phyloP scores from a whole-genome alignment of 352 stramenopile genomes.

The Aphanomyces invadans region DNA sequence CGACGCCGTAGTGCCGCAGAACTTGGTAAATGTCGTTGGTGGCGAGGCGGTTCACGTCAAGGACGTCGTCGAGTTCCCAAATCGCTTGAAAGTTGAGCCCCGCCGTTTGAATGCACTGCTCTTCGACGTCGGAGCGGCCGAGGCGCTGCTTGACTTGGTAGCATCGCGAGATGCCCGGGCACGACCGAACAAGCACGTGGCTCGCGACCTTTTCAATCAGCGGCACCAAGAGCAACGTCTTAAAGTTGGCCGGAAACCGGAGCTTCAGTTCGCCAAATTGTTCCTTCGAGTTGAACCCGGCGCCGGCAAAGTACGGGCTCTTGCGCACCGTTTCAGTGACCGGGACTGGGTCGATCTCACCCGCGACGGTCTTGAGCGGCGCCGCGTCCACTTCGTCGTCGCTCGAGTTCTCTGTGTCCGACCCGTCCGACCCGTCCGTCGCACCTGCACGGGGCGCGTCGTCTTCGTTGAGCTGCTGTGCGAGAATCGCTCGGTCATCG shows the following conservation, averaged over 20 bases:
- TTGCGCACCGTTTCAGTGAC: slow-evolving; percentile 72
- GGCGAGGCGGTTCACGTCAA: slow-evolving; percentile 92
- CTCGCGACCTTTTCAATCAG: slow-evolving; percentile 80
- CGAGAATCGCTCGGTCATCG: slow-evolving; percentile 85
- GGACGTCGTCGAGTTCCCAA: slow-evolving; percentile 87
- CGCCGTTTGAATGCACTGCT: slow-evolving; percentile 87
- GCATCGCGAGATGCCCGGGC: slow-evolving; percentile 80
- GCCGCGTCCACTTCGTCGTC: slow-evolving; percentile 38
- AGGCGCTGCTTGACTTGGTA: slow-evolving; percentile 86
- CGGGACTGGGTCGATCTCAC: slow-evolving; percentile 64
- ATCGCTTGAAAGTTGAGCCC: slow-evolving; percentile 98
- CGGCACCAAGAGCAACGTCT: slow-evolving; percentile 84
- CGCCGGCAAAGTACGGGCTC: slow-evolving; percentile 83
- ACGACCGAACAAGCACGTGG: slow-evolving; percentile 82
- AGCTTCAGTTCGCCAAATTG: slow-evolving; percentile 80
- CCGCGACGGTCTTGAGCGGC: slow-evolving; percentile 29
- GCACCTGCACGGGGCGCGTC: slow-evolving; percentile 20
- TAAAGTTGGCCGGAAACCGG: slow-evolving; percentile 82
- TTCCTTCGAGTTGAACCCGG: slow-evolving; percentile 63
- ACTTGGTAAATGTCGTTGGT: slow-evolving; percentile 99
- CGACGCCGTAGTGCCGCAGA: slow-evolving; percentile 96
- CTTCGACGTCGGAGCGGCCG: slow-evolving; percentile 67
- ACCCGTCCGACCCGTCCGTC: slow-evolving; percentile 39
- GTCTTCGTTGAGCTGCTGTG: slow-evolving; percentile 32
- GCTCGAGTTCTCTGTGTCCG: slow-evolving; percentile 22